Base-by-base conservation (phyloP, 2,329 filamentous ascomycete species). In the Sarocladiaceae sp. region DNA sequence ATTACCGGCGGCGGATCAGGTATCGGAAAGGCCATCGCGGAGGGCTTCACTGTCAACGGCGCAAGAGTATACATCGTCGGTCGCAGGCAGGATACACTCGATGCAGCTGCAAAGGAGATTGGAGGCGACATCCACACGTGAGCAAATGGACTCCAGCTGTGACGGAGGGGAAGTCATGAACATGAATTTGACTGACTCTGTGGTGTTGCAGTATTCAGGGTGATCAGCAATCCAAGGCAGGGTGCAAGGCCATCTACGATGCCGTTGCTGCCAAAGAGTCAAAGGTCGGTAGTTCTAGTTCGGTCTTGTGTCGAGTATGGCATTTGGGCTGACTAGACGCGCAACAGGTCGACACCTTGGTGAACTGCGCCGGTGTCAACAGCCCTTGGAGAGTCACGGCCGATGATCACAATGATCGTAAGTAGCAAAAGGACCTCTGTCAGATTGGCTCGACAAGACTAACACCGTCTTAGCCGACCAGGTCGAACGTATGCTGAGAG, bases 1-100 rank as follows among this genome's bases (percentile, higher is more conserved):
- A 66, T 76, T 15, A 75, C 72, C 12, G 72, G 71, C 25, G 73
- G 72, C 28, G 72, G 73, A 12, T 71, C 68, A 3, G 74, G 74
- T 7, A 66, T 76, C 22, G 74, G 73, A 11, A 65, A 75, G 26
- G 70, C 74, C 55, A 73, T 72, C 20, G 68, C 72, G 3, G 66
- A 70, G 52, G 68, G 69, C 8, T 65, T 75, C 42, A 68, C 67
- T 3, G 64, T 68, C 18, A 74, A 74, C 52, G 73, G 74, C n/a
- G 71, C 69, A 18, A 69, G 66, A 25, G 74, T 77, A 22, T 76
- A 75, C 58, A 70, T 76, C 40, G 66, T 68, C 17, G 71, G 73
- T 3, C 66, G 72, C 6, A 63, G 72, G 20, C 59, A 66, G n/a
- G 71, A 74, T 12, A 66, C 68, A 37, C 63, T 76, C 42, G 65